Evolutionary conservation across 331 rosid species (phyloP).

Genomic region (Stylosanthes scabra): DNA sequence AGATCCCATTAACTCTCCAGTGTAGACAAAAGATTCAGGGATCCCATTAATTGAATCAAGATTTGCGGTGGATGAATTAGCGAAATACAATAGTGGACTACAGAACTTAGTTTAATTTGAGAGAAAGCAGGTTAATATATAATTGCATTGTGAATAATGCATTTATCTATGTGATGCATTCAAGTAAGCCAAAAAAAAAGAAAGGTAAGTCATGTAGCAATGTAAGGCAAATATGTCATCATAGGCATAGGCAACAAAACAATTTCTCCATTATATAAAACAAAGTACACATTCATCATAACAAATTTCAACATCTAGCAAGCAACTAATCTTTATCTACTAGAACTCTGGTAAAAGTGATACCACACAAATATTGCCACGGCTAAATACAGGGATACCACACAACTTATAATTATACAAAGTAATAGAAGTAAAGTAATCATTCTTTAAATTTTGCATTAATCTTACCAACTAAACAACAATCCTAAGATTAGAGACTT

Average conservation of each 20-base stretch:
- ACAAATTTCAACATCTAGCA: slow-evolving; percentile 1
- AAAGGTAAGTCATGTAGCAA: not conserved
- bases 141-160: no score
- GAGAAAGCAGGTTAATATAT: slow-evolving; percentile 57
- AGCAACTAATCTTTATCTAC: not conserved
- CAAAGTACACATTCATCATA: not conserved
- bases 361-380: no score
- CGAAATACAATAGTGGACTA: slow-evolving; percentile 59
- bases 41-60: slow-evolving; percentile 66
- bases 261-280: not conserved
- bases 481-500: no score
- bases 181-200: not conserved
- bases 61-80: slow-evolving; percentile 51
- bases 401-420: no score
- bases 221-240: not conserved
- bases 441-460: no score
- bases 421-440: no score
- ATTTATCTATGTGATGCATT: no score
- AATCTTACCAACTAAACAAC: no score
- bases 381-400: no score
- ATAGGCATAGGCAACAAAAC: slow-evolving; percentile 1
- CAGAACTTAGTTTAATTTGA: no score
- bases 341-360: slow-evolving; percentile 15
- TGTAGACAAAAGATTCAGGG: slow-evolving; percentile 76
- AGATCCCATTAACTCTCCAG: slow-evolving; percentile 35